Evolutionary conservation across 352 stramenopile genomes (phyloP), one percentile per base, ranked within the genome.

Genomic region (Pythium utonaiense): DNA sequence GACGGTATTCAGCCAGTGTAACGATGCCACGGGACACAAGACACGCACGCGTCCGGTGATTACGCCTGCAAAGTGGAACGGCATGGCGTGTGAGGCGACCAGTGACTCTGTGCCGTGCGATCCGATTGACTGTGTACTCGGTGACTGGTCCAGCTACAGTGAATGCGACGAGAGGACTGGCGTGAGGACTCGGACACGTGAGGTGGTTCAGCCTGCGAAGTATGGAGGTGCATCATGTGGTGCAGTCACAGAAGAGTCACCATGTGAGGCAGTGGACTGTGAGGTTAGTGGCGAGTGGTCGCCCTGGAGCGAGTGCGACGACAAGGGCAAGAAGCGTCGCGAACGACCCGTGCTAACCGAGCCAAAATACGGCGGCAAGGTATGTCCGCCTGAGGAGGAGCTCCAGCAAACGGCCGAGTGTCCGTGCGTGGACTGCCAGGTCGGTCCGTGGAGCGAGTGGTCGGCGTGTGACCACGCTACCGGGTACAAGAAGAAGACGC

Each of bases 141-240:
- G 22, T n/a, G n/a, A 45, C 19, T 25, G 21, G 30, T 31, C 49
- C 8, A 27, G 49, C 5, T 49, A 41, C 30, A 22, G 33, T 9
- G 22, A 34, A 10, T 58, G 52, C 34, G 30, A 55, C 17, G 49
- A 55, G 1, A 38, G 3, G 7, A 25, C 6, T 16, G 31, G 36
- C 17, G 41, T 42, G 27, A 44, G 25, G 31, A 44, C 28, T 5
- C 49, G 36, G 2, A 57, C 36, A 10, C 56, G 70, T 2, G 38
- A 56, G 2, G 38, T 74, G 7, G 44, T 69, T 5, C 74, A 74
- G n/a, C 49, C 48, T 8, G 40, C 63, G 3, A 21, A 56, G 25
- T 62, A 66, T 30, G 50, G 34, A 12, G 57, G 57, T 12, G 21
- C 5, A 3, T 12, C 24, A 2, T 66, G 52, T 47, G 22, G 52